A percentile compares a stretch with the other conserved stretches of the same genome.
phyloP scores from a whole-genome alignment of 1,284 basidiomycete species.

The Boletellus deceptivus region DNA sequence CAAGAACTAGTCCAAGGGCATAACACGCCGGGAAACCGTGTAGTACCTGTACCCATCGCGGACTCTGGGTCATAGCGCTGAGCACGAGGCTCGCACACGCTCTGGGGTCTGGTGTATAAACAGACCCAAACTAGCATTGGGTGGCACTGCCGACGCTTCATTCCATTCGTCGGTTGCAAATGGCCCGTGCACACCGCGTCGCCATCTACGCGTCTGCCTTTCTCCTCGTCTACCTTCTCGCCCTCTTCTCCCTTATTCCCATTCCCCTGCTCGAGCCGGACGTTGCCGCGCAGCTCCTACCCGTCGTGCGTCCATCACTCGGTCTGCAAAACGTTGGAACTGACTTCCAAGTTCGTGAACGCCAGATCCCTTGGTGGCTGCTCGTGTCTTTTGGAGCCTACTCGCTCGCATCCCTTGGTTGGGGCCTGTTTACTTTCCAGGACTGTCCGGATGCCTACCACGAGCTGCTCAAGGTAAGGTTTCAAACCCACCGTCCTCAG shows the following conservation, averaged over 20 bases:
- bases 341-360: too few relatives aligned
- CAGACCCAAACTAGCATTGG: too few relatives aligned
- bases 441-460: slow-evolving; percentile 76
- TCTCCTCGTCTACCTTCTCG: slow-evolving; percentile 13
- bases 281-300: slow-evolving; percentile 49
- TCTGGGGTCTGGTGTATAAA: too few relatives aligned
- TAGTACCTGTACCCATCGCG: too few relatives aligned
- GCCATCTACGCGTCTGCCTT: slow-evolving; percentile 12
- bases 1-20: too few relatives aligned
- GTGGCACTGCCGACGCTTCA: too few relatives aligned
- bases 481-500: too few relatives aligned
- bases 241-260: slow-evolving; percentile 50
- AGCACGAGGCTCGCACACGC: too few relatives aligned
- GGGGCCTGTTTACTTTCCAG: slow-evolving; percentile 67
- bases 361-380: slow-evolving; percentile 73
- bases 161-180: background rate
- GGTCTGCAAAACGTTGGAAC: too few relatives aligned
- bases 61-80: too few relatives aligned
- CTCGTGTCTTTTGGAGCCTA: slow-evolving; percentile 75
- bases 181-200: slow-evolving; percentile 25
- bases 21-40: too few relatives aligned
- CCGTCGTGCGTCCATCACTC: slow-evolving; percentile 36
- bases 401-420: slow-evolving; percentile 69
- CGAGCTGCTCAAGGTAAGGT: slow-evolving; percentile 55
- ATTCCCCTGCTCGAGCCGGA: slow-evolving; percentile 55